Evolutionary conservation across 2,329 filamentous ascomycete genomes (phyloP), one percentile per base, ranked within the genome.

Genomic region (Annulohypoxylon truncatum): DNA sequence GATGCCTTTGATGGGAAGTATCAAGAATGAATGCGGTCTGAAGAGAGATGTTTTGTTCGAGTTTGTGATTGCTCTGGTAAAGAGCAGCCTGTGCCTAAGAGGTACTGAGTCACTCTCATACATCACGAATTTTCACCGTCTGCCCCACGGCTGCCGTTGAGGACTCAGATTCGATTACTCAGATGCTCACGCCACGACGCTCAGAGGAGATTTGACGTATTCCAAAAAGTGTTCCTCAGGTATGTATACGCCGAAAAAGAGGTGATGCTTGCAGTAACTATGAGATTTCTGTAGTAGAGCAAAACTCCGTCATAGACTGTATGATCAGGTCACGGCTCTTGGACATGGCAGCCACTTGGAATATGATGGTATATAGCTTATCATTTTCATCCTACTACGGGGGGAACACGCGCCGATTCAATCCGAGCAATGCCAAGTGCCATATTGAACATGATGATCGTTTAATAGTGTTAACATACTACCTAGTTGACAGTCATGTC

Each of bases 1-100:
- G 10, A 60, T 63, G 0, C 64, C 60, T 31, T 64, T 59, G 33
- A 64, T 44, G 3, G 64, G 57, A 1, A 62, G 44, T 40, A 55
- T 53, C 2, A 24, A 42, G 31, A 62, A 62, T 9, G 51, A 52
- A 15, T 50, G 29, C n/a, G 22, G n/a, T 40, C 56, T 35, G 54
- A 10, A 26, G 24, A 18, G 53, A 47, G 22, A 38, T 40, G 29
- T 46, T 24, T 60, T 64, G 51, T 57, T 64, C 15, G 22, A 47
- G 42, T 9, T 28, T 22, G 28, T 46, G 3, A 42, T 54, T n/a
- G 57, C 29, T 54, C 44, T 13, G 24, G 44, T 44, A 18, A 60
- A 60, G 28, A 64, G 44, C 2, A 46, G 40, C 60, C 53, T 53
- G 40, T 28, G 59, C 67, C 38, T 44, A 7, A 22, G 29, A 40